Conservation (phyloP, 768 basidiomycete species). For the Suillus cothurnatus region DNA sequence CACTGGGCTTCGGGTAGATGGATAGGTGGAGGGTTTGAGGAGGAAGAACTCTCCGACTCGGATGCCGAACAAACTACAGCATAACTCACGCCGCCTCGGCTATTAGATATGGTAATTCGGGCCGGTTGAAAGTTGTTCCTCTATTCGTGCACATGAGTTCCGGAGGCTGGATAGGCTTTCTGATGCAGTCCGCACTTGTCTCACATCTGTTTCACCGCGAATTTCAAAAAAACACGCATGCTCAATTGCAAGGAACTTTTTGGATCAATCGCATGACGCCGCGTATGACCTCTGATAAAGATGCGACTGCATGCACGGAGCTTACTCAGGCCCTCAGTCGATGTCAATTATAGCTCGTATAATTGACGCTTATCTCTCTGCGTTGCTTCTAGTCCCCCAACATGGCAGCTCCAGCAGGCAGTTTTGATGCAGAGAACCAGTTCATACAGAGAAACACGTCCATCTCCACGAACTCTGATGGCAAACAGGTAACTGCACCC, state of each 20-base stretch:
- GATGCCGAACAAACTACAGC: no score
- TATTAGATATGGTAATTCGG: background rate
- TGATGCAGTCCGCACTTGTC: background rate
- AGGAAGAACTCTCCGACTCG: no score
- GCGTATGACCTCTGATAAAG: background rate
- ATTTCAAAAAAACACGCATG: background rate
- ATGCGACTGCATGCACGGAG: background rate
- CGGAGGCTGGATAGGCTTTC: no score
- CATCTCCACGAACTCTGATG: constrained; percentile 16
- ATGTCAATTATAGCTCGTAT: background rate
- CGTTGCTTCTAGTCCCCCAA: constrained; percentile 3
- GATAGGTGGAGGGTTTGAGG: no score
- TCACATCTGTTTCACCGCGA: background rate
- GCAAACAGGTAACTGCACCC: constrained; percentile 11
- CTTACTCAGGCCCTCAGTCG: background rate
- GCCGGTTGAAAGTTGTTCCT: background rate
- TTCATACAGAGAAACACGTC: constrained; percentile 24
- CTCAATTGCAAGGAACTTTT: background rate
- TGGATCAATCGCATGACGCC: background rate
- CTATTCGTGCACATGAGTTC: no score
- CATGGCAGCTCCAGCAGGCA: constrained; percentile 22
- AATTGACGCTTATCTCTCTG: background rate
- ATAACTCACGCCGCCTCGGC: no score
- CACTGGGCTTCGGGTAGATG: no score
- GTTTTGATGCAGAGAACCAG: constrained; percentile 7